Evolutionary conservation across 1,139 yeast genomes (phyloP).

Genomic region (Lizanozyma gosingica): DNA sequence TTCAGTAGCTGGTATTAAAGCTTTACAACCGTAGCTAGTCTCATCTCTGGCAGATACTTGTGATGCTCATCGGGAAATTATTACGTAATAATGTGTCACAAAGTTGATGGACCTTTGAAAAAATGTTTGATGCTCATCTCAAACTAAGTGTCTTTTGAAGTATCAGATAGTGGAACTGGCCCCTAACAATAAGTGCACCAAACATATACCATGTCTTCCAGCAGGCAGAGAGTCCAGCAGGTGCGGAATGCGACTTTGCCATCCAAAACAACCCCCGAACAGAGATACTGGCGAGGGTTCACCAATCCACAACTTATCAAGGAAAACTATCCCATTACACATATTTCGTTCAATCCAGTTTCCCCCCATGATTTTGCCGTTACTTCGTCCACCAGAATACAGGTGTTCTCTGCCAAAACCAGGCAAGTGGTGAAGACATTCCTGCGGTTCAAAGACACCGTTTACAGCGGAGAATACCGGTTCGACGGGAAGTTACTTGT

Average conservation of each 20-base stretch:
- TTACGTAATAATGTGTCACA: not conserved
- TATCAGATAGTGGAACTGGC: too few relatives aligned
- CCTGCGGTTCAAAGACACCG: conserved; percentile 86
- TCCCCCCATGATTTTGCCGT: conserved; percentile 91
- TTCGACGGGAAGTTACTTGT: conserved; percentile 75
- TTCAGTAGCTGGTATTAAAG: too few relatives aligned
- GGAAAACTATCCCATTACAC: conserved; percentile 88
- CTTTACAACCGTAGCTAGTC: too few relatives aligned
- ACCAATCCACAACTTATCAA: conserved; percentile 80
- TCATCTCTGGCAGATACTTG: too few relatives aligned
- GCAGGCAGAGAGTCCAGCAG: conserved; percentile 58
- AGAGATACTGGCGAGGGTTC: conserved; percentile 87
- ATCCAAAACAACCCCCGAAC: conserved; percentile 82
- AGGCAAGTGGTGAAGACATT: conserved; percentile 85
- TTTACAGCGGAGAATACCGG: conserved; percentile 75
- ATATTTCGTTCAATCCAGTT: conserved; percentile 78
- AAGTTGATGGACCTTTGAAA: too few relatives aligned
- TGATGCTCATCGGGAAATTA: not conserved
- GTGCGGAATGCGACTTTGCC: conserved; percentile 70
- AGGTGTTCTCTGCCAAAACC: conserved; percentile 85
- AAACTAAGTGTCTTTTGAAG: too few relatives aligned
- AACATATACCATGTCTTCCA: conserved; percentile 82
- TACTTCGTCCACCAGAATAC: conserved; percentile 85
- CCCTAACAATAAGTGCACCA: too few relatives aligned
- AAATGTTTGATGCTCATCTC: too few relatives aligned